Conservation (phyloP, 345 rosid species). For the Laguncularia racemosa region DNA sequence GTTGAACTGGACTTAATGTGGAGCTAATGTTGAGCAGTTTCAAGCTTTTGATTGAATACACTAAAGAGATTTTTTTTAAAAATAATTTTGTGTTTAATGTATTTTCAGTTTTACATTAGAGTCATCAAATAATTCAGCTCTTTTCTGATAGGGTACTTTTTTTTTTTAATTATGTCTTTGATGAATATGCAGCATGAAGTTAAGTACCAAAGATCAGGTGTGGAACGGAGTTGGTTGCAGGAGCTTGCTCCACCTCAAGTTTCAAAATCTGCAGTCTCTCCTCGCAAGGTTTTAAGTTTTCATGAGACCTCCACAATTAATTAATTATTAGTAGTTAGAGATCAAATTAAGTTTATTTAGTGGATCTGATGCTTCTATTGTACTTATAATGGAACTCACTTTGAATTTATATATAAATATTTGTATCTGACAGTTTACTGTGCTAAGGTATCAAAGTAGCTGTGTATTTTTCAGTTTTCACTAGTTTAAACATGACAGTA, state of each 20-base stretch:
- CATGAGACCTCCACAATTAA: neutral
- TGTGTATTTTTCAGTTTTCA: slow-evolving; percentile 71
- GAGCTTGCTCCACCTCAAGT: slow-evolving; percentile 49
- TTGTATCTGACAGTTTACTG: too few species aligned
- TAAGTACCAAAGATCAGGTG: slow-evolving; percentile 26
- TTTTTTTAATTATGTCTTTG: neutral
- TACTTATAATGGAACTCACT: too few species aligned
- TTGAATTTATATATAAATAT: too few species aligned
- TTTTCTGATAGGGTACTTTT: neutral
- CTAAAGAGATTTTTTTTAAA: too few species aligned
- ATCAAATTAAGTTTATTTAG: too few species aligned
- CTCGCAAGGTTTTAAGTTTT: slow-evolving; percentile 46
- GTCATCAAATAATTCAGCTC: too few species aligned
- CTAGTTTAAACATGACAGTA: slow-evolving; percentile 92
- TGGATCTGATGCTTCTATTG: too few species aligned
- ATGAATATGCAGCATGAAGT: slow-evolving; percentile 23
- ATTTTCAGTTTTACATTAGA: too few species aligned
- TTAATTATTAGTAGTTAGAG: neutral
- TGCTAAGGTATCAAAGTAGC: slow-evolving; percentile 11
- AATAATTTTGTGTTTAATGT: too few species aligned
- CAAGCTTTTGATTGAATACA: too few species aligned
- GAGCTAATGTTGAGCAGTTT: too few species aligned
- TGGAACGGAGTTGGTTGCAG: slow-evolving; percentile 38
- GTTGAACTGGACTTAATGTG: too few species aligned
- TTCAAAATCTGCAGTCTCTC: slow-evolving; percentile 33